Base-by-base conservation (phyloP, 768 basidiomycete species). In the Tulasnella sp. region DNA sequence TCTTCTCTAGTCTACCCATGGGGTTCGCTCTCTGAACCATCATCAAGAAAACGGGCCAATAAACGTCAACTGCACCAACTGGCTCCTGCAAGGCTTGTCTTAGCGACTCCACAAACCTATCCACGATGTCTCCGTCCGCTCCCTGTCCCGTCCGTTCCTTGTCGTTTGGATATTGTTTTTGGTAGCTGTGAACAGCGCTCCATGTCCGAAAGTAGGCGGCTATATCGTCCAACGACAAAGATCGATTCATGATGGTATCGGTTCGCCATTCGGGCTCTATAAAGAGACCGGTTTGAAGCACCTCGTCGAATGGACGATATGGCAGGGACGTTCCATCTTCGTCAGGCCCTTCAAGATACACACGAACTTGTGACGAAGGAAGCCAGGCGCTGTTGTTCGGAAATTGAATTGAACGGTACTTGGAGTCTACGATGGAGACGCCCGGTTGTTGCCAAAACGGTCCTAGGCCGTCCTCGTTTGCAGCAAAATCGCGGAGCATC, bases 391-490 rank as follows among this genome's bases (percentile, higher is more conserved):
- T 15, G 29, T 25, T 40, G 19, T 67, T 25, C 1, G 83, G 83
- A 77, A 82, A 81, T 1, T 82, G 92, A 25, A 94, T 86, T 38
- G 89, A 88, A 6, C 89, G 85, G 3, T 95, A 86, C 80, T 91
- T 88, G 11, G 85, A 85, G 75, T 92, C 90, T 25, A 95, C 85
- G 78, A 94, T 90, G 0, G 87, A 88, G 12, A 93, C 86, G 22
- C 94, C 94, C 0, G 94, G 93, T 38, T 91, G 89, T 79, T 94
- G 87, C 87, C 93, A 95, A 80, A 93, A 88, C 1, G 89, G 87
- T 0, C 93, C 93, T 8, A 93, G 81, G 40, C 36, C 39, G 25
- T 38, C 15, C 25, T 64, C 58, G 25, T 49, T 25, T 34, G 31
- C 22, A 37, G 37, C 36, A 80, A 90, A 93, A 2, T 84, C 84